Conservation (phyloP, 495 filamentous ascomycete species). For the Xylona heveae region DNA sequence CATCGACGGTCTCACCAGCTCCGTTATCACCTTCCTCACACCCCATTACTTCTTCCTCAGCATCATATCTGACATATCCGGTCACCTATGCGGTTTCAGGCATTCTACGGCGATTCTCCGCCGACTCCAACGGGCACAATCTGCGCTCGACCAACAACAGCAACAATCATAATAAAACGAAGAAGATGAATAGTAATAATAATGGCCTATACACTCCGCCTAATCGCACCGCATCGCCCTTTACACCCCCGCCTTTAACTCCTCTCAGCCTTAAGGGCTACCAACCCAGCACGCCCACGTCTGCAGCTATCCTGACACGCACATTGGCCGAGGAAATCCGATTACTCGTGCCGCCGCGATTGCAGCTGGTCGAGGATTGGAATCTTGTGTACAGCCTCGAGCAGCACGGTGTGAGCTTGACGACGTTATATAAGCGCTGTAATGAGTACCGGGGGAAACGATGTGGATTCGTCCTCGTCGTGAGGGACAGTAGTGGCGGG, state of each 20-base stretch:
- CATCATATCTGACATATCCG: slow-evolving; percentile 3
- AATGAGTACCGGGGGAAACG: slow-evolving; percentile 37
- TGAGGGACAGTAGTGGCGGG: slow-evolving; percentile 51
- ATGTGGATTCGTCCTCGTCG: slow-evolving; percentile 70
- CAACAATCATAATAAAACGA: neutral
- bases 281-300: slow-evolving; percentile 9
- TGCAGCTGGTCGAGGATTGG: slow-evolving; percentile 81
- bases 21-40: too few relatives aligned
- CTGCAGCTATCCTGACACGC: slow-evolving; percentile 31
- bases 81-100: slow-evolving; percentile 4
- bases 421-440: slow-evolving; percentile 68
- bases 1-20: too few relatives aligned
- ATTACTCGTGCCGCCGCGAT: slow-evolving; percentile 60
- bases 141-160: neutral
- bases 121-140: slow-evolving; percentile 1
- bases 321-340: slow-evolving; percentile 85
- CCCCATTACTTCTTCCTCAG: slow-evolving; percentile 1
- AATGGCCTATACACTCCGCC: slow-evolving; percentile 17
- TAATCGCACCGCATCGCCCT: slow-evolving; percentile 16
- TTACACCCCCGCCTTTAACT: slow-evolving; percentile 22
- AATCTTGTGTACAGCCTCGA: slow-evolving; percentile 75
- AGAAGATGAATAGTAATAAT: slow-evolving; percentile 5
- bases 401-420: slow-evolving; percentile 70
- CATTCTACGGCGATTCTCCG: slow-evolving; percentile 6
- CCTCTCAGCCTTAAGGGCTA: slow-evolving; percentile 17